These are phyloP conservation scores for Rutstroemia sp. DNA, from an alignment of 2,329 filamentous ascomycete genomes.

Conservation along the genomic window DNA sequence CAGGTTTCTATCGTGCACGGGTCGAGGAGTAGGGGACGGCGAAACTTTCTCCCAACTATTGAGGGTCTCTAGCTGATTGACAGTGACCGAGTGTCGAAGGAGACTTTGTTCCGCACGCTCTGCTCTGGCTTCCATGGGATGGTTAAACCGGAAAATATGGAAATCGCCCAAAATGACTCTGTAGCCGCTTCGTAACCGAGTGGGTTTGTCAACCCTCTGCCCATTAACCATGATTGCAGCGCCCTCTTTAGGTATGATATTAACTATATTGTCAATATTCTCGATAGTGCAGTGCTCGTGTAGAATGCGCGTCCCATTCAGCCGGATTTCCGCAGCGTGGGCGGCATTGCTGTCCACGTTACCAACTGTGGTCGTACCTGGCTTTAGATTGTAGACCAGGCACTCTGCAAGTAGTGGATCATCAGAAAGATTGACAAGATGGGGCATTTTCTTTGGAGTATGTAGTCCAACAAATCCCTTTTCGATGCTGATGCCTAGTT, in stretches of 20 bases:
- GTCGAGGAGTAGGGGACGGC: slow-evolving; percentile 53
- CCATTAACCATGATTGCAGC: slow-evolving; percentile 98
- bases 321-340: slow-evolving; percentile 74
- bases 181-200: slow-evolving; percentile 82
- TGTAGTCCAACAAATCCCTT: slow-evolving; percentile 94
- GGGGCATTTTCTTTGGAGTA: slow-evolving; percentile 98
- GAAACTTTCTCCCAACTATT: slow-evolving; percentile 48
- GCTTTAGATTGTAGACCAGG: slow-evolving; percentile 95
- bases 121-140: slow-evolving; percentile 89
- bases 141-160: slow-evolving; percentile 97
- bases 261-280: slow-evolving; percentile 85
- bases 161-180: slow-evolving; percentile 96
- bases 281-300: slow-evolving; percentile 92
- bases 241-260: slow-evolving; percentile 79
- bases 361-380: slow-evolving; percentile 86
- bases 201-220: slow-evolving; percentile 77
- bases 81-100: slow-evolving; percentile 72
- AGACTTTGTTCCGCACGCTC: slow-evolving; percentile 85
- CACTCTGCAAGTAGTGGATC: slow-evolving; percentile 91
- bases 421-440: slow-evolving; percentile 95
- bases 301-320: slow-evolving; percentile 90
- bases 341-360: slow-evolving; percentile 80
- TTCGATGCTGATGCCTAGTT: slow-evolving; percentile 96
- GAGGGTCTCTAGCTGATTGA: slow-evolving; percentile 50
- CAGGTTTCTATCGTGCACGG: slow-evolving; percentile 68